Base-by-base conservation (phyloP, 2,329 filamentous ascomycete species). In the Sporothrix variecibatus region DNA sequence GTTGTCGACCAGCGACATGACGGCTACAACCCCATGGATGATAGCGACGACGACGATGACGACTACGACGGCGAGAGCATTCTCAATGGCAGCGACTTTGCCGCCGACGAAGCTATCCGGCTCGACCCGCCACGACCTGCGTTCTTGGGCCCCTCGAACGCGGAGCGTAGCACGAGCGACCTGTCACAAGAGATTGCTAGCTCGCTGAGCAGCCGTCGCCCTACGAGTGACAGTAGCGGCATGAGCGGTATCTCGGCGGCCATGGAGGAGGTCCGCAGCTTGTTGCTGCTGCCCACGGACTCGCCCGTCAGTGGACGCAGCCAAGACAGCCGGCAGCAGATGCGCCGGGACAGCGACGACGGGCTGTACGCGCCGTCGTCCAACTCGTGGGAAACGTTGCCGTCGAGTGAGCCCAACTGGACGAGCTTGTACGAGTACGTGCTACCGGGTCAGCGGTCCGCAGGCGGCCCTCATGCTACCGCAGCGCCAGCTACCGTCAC, bases 381-480 rank as follows among this genome's bases (percentile, higher is more conserved):
- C 56, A 67, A 58, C 38, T 77, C 76, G 4, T 77, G 76, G 76
- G 76, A 75, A 58, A 77, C 76, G 20, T 46, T 76, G 71, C 17
- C 64, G 12, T 77, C 76, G 26, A 72, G 49, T 56, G 74, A 75
- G 75, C 75, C 75, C 46, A 77, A 77, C 76, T 77, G 76, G 76
- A 75, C 72, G 1, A 77, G 75, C 68, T 23, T 77, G 9, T 77
- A 71, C 53, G 69, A 75, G 20, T 72, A 65, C 31, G 71, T 65
- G 51, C 38, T 68, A n/a, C 71, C 72, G 1, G 53, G 49, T 2
- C 67, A 71, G 43, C 46, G 34, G 38, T 34, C n/a, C 31, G 23
- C 62, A 8, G 46, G 46, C 28, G 31, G 51, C 20, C 53, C 43
- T 28, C 17, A 20, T 43, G 11, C n/a, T 46, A 8, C 26, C 20